These are phyloP conservation scores for Podila horticola DNA, from an alignment of 192 early-diverging fungal genomes.

Conservation along the genomic window DNA sequence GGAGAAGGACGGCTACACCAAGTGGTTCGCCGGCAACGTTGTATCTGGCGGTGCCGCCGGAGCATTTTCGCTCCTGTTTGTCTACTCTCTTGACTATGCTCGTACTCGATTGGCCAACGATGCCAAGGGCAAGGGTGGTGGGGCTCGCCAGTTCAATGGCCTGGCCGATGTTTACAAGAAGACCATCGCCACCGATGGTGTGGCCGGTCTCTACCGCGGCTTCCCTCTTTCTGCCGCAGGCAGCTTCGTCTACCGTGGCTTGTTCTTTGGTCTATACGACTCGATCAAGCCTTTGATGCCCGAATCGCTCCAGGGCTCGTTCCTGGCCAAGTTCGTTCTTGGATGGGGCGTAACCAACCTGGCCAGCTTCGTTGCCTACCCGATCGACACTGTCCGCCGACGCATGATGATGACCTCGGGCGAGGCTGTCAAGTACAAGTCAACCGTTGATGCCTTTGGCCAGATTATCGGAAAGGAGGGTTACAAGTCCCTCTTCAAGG, in stretches of 20 bases:
- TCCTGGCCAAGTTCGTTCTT: slow-evolving; percentile 59
- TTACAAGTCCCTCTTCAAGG: slow-evolving; percentile 93
- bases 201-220: slow-evolving; percentile 95
- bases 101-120: slow-evolving; percentile 98
- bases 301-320: slow-evolving; percentile 18
- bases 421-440: slow-evolving; percentile 86
- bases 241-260: slow-evolving; percentile 73
- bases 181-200: slow-evolving; percentile 81
- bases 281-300: slow-evolving; percentile 50
- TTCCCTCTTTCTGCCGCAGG: slow-evolving; percentile 74
- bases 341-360: slow-evolving; percentile 82
- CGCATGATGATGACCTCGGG: slow-evolving; percentile 94
- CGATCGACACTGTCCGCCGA: slow-evolving; percentile 96
- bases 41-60: slow-evolving; percentile 96
- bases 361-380: slow-evolving; percentile 90
- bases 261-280: slow-evolving; percentile 76
- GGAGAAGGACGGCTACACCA: slow-evolving; percentile 79
- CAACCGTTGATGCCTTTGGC: slow-evolving; percentile 81
- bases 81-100: slow-evolving; percentile 96
- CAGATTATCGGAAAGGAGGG: slow-evolving; percentile 93
- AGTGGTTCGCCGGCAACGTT: slow-evolving; percentile 91
- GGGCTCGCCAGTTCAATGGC: slow-evolving; percentile 93
- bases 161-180: slow-evolving; percentile 87
- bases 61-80: slow-evolving; percentile 88
- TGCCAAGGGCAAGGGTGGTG: slow-evolving; percentile 77